Evolutionary conservation across 495 filamentous ascomycete genomes (phyloP).

Genomic region (Podospora comata): DNA sequence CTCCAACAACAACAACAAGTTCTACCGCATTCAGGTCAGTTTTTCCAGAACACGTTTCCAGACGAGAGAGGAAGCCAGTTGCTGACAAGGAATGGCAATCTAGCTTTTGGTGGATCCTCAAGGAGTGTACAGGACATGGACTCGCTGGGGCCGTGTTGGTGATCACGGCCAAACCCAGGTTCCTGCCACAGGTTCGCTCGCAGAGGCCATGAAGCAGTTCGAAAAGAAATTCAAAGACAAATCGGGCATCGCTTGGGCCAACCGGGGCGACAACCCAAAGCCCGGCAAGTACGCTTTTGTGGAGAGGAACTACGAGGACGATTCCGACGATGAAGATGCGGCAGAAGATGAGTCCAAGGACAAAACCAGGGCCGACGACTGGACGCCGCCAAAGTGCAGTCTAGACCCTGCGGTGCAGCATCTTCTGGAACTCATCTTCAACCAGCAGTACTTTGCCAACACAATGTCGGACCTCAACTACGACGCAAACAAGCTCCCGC

Average conservation of each 20-base stretch:
- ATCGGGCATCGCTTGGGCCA: conserved; percentile 63
- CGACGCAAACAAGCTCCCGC: conserved; percentile 71
- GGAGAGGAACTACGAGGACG: conserved; percentile 62
- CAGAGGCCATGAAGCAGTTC: conserved; percentile 53
- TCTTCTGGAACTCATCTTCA: conserved; percentile 81
- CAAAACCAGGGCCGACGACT: conserved; percentile 37
- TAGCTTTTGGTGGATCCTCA: conserved; percentile 37
- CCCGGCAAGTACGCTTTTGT: conserved; percentile 73
- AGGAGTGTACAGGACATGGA: conserved; percentile 55
- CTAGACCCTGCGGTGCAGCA: conserved; percentile 57
- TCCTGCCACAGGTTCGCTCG: conserved; percentile 42
- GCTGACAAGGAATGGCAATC: neutral
- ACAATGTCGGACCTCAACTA: conserved; percentile 69
- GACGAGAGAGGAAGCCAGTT: neutral
- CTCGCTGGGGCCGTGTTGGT: conserved; percentile 77
- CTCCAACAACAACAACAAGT: conserved; percentile 66
- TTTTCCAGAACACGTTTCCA: neutral
- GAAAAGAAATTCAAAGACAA: conserved; percentile 78
- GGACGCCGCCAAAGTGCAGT: conserved; percentile 47
- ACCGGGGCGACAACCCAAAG: conserved; percentile 58
- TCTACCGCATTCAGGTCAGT: conserved; percentile 61
- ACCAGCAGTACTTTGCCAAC: conserved; percentile 61
- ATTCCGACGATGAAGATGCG: conserved; percentile 61
- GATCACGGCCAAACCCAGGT: conserved; percentile 60
- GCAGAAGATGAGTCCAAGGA: conserved; percentile 32